A percentile compares a stretch with the other conserved stretches of the same genome.
Conservation (phyloP, 1,284 basidiomycete genomes). For the Trichosporon asahii region DNA sequence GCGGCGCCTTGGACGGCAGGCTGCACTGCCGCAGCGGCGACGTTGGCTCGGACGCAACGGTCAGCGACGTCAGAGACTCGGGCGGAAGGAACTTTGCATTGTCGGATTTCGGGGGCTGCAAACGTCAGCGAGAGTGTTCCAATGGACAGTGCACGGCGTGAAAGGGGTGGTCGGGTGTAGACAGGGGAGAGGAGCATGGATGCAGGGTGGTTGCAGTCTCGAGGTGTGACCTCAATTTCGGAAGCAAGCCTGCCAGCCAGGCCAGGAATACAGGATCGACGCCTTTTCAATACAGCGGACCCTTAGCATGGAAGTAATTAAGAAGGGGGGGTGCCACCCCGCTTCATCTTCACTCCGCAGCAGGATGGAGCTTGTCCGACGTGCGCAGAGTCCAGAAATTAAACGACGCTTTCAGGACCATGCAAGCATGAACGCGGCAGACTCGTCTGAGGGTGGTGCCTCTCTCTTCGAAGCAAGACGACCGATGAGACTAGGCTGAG, state of each 20-base stretch:
- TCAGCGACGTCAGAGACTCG: not conserved
- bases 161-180: not conserved
- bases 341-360: conserved; percentile 8
- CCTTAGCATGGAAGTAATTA: not conserved
- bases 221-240: not conserved
- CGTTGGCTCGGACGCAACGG: not conserved
- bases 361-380: not conserved
- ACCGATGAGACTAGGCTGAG: not conserved
- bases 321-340: conserved; percentile 4
- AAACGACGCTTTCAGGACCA: not conserved
- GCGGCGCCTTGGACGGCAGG: not conserved
- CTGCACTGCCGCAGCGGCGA: conserved; percentile 6
- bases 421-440: not conserved
- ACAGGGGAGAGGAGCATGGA: not conserved
- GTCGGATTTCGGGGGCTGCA: not conserved
- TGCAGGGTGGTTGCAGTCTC: not conserved
- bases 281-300: not conserved
- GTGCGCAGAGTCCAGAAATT: not conserved
- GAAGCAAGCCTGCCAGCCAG: not conserved
- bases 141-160: not conserved
- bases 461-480: not conserved
- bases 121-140: not conserved
- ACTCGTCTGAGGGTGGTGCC: not conserved
- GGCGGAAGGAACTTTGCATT: not conserved
- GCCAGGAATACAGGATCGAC: not conserved